Evolutionary conservation across 768 basidiomycete species (phyloP).

Genomic region (Tricholoma bakamatsutake): DNA sequence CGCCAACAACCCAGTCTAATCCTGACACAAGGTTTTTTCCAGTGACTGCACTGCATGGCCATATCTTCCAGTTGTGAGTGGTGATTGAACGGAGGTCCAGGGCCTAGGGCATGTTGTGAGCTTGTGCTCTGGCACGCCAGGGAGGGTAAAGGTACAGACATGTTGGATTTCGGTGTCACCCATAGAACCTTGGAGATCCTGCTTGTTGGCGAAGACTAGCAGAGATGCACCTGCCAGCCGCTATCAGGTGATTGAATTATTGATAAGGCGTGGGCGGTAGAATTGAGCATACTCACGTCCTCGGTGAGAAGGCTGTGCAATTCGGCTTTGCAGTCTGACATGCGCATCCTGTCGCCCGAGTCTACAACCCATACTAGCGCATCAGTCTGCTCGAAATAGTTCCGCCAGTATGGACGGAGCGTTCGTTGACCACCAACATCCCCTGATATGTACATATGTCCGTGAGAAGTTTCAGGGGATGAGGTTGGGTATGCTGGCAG

Average conservation of each 20-base stretch:
- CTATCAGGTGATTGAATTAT: slow-evolving; percentile 35
- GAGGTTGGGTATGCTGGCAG: not conserved
- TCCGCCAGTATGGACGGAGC: slow-evolving; percentile 95
- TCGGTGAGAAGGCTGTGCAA: slow-evolving; percentile 81
- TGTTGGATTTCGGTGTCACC: slow-evolving; percentile 74
- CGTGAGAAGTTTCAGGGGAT: not conserved
- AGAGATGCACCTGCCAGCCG: slow-evolving; percentile 93
- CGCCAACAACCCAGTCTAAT: slow-evolving; percentile 87
- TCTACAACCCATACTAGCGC: slow-evolving; percentile 99
- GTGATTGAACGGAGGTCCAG: slow-evolving; percentile 76
- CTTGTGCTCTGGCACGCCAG: slow-evolving; percentile 10
- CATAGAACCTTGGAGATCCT: slow-evolving; percentile 89
- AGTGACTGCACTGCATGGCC: slow-evolving; percentile 88
- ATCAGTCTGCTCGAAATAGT: slow-evolving; percentile 99
- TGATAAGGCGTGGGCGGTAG: slow-evolving; percentile 4
- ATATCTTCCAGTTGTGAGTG: slow-evolving; percentile 87
- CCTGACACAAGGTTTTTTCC: slow-evolving; percentile 81
- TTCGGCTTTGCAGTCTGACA: slow-evolving; percentile 86
- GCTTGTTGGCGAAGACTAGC: slow-evolving; percentile 96
- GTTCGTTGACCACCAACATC: slow-evolving; percentile 97
- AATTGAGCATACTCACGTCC: slow-evolving; percentile 57
- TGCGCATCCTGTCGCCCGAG: slow-evolving; percentile 85
- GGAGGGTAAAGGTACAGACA: slow-evolving; percentile 39
- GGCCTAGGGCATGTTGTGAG: slow-evolving; percentile 39
- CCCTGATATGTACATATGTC: slow-evolving; percentile 50